Percentiles rank a stretch among this genome's conserved stretches.
Conservation (phyloP, 352 stramenopile species). For the Globisporangium uncinulatum region DNA sequence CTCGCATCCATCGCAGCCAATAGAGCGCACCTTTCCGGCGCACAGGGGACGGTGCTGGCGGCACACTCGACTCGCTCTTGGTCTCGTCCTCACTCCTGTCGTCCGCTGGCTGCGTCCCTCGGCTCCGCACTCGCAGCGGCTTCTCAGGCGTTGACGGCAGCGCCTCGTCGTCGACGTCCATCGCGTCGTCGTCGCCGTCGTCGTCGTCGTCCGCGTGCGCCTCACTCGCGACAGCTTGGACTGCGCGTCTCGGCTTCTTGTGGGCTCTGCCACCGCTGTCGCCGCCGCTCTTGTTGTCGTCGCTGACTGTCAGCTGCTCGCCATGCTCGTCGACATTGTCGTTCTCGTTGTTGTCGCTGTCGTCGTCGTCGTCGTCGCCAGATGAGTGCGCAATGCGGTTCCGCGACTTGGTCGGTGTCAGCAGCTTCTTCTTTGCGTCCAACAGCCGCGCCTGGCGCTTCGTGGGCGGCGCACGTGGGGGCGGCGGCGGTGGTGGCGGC, state of each 20-base stretch:
- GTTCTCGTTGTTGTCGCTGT: slow-evolving; percentile 13
- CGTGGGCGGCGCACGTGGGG: slow-evolving; percentile 15
- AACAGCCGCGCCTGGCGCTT: slow-evolving; percentile 17
- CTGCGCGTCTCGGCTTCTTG: neutral
- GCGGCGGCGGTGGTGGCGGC: slow-evolving; percentile 16
- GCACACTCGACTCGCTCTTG: slow-evolving; percentile 19
- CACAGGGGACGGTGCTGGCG: slow-evolving; percentile 30
- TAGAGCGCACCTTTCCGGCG: slow-evolving; percentile 24
- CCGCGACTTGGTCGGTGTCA: slow-evolving; percentile 13
- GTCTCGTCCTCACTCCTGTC: slow-evolving; percentile 16
- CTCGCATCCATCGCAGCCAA: neutral
- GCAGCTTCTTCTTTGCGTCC: slow-evolving; percentile 11
- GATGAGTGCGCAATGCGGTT: slow-evolving; percentile 10
- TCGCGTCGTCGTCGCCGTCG: neutral
- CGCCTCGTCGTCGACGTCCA: slow-evolving; percentile 2
- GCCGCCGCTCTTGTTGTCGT: neutral
- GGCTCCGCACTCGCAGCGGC: slow-evolving; percentile 6
- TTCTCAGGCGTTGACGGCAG: slow-evolving; percentile 9
- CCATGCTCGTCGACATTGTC: slow-evolving; percentile 1
- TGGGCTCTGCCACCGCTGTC: slow-evolving; percentile 1
- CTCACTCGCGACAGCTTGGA: neutral
- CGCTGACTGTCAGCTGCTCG: neutral
- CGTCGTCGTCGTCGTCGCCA: slow-evolving; percentile 15
- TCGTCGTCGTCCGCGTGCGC: neutral
- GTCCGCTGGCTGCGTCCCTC: slow-evolving; percentile 13